Evolutionary conservation across 306 rosid genomes (phyloP).

Genomic region (Gastrolobium bilobum): DNA sequence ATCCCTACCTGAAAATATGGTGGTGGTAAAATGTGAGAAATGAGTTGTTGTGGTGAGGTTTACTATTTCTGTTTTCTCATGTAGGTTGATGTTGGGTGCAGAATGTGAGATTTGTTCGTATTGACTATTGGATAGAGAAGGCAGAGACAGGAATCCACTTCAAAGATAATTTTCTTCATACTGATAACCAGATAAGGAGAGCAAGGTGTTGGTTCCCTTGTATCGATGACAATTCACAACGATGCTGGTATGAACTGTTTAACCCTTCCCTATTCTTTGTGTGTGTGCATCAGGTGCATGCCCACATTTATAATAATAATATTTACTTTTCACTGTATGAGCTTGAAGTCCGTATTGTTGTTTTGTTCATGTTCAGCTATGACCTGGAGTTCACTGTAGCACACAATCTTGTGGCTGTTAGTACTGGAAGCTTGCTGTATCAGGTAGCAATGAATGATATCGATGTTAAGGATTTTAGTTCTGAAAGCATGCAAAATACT

Average conservation of each 20-base stretch:
- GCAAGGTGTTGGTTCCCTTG: constrained; percentile 99
- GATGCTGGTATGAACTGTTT: constrained; percentile 78
- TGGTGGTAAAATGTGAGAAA: constrained; percentile 44
- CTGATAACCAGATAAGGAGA: constrained; percentile 90
- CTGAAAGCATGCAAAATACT: constrained; percentile 35
- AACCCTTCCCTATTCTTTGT: not conserved
- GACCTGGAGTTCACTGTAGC: constrained; percentile 97
- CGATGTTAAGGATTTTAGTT: constrained; percentile 24
- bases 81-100: constrained; percentile 83
- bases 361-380: constrained; percentile 68
- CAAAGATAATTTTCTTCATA: constrained; percentile 69
- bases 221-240: constrained; percentile 84
- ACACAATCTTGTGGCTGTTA: constrained; percentile 86
- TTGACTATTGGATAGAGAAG: constrained; percentile 92
- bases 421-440: constrained; percentile 84
- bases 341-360: constrained; percentile 41
- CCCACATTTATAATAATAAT: not conserved
- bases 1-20: not conserved
- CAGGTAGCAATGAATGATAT: constrained; percentile 72
- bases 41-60: constrained; percentile 64
- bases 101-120: constrained; percentile 89
- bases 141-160: constrained; percentile 83
- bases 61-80: constrained; percentile 73
- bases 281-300: constrained; percentile 17
- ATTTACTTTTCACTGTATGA: not conserved